phyloP scores from a whole-genome alignment of 2,329 filamentous ascomycete genomes.

The Penicillium hesseltinei region DNA sequence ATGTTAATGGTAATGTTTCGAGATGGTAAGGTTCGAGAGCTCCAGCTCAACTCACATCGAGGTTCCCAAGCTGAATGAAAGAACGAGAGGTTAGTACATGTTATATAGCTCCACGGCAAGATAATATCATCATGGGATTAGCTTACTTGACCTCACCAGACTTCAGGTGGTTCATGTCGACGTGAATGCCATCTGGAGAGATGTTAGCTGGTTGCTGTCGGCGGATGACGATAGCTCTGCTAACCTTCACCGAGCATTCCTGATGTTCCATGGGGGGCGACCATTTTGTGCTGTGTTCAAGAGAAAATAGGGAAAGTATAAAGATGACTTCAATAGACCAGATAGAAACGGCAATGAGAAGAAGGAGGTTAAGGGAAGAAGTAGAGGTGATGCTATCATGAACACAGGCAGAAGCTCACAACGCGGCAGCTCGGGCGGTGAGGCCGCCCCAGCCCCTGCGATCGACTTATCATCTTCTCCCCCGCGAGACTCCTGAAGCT shows the following conservation, averaged over 20 bases:
- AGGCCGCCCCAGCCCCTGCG: constrained; percentile 11
- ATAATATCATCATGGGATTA: background rate
- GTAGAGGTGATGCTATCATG: constrained; percentile 19
- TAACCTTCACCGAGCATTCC: constrained; percentile 48
- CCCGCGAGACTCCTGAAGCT: constrained; percentile 19
- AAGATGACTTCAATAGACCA: constrained; percentile 4
- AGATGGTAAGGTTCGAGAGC: constrained; percentile 13
- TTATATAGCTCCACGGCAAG: constrained; percentile 3
- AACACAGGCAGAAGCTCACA: constrained; percentile 32
- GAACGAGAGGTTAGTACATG: constrained; percentile 31
- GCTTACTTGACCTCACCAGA: constrained; percentile 97
- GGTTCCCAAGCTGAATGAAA: constrained; percentile 72
- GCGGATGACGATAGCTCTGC: constrained; percentile 23
- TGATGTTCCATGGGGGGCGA: constrained; percentile 40
- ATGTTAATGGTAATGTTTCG: constrained; percentile 28
- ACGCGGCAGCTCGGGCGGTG: constrained; percentile 29
- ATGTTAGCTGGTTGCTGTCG: constrained; percentile 19
- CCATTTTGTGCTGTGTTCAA: constrained; percentile 33
- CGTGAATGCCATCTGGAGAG: constrained; percentile 86
- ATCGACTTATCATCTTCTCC: constrained; percentile 15
- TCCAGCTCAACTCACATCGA: constrained; percentile 70
- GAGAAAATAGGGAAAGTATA: background rate
- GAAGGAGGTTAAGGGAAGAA: constrained; percentile 8
- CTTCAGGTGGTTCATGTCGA: constrained; percentile 99
- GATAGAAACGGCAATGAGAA: constrained; percentile 7